These are phyloP conservation scores for Escovopsis sp. DNA, from an alignment of 2,329 filamentous ascomycete genomes.

Conservation along the genomic window DNA sequence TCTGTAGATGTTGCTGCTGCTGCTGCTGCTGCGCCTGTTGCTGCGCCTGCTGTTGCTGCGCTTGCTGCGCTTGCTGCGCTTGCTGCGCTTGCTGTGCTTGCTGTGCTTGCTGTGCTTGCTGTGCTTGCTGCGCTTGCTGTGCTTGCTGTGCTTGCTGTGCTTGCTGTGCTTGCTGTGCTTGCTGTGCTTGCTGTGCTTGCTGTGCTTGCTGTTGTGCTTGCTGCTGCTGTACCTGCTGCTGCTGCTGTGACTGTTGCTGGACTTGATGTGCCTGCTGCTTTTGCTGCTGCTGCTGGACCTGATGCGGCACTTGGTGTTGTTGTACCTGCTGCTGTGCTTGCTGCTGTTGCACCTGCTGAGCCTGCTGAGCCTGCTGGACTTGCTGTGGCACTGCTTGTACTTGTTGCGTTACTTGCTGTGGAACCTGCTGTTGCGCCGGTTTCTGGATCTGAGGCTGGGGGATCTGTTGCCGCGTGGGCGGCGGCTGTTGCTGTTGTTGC, in stretches of 20 bases:
- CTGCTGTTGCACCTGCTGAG: no score
- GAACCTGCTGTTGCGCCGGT: conserved; percentile 11
- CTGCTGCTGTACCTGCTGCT: no score
- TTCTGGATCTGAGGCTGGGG: conserved; percentile 2
- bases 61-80: conserved; percentile 10
- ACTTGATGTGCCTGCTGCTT: no score
- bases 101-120: conserved; percentile 6
- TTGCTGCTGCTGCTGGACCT: no score
- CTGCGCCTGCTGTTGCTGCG: conserved; percentile 13
- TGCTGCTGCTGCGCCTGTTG: conserved; percentile 14
- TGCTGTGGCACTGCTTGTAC: conserved; percentile 6
- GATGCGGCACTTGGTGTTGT: no score
- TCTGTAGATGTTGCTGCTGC: conserved; percentile 14
- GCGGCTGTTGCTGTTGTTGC: conserved; percentile 9
- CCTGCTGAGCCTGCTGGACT: neutral
- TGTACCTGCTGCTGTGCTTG: no score
- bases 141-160: conserved; percentile 9
- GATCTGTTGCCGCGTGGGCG: conserved; percentile 1
- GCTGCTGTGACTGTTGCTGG: no score
- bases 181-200: conserved; percentile 3
- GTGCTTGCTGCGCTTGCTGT: conserved; percentile 10
- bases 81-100: conserved; percentile 14
- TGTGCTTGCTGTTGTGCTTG: conserved; percentile 11
- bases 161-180: conserved; percentile 13
- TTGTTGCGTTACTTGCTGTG: conserved; percentile 15